These are phyloP conservation scores for Raphanus raphanistrum DNA, from an alignment of 345 rosid species.

Conservation along the genomic window DNA sequence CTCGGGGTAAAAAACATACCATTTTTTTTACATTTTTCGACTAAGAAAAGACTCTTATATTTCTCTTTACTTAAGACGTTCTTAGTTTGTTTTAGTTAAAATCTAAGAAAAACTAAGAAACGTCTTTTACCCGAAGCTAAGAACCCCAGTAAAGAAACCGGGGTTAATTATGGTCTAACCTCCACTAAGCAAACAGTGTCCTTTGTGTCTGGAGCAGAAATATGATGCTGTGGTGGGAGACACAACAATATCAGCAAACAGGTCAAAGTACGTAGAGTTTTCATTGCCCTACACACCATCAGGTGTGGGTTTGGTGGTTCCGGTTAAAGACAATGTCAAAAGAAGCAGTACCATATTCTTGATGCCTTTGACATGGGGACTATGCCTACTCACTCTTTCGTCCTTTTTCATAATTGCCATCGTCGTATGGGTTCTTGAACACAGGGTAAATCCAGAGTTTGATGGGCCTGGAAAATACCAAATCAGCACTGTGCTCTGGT, in stretches of 20 bases:
- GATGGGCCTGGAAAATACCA: conserved; percentile 18
- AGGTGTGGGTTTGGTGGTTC: conserved; percentile 31
- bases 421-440: conserved; percentile 43
- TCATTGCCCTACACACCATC: conserved; percentile 41
- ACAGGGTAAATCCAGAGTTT: conserved; percentile 34
- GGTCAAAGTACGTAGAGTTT: conserved; percentile 52
- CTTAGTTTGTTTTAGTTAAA: too few species aligned
- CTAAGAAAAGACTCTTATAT: too few species aligned
- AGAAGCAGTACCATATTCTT: conserved; percentile 32
- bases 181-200: neutral
- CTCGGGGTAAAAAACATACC: conserved; percentile 29
- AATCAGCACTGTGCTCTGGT: conserved; percentile 40
- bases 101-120: too few species aligned
- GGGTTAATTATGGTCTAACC: too few species aligned
- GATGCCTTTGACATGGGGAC: conserved; percentile 30
- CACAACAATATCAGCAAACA: conserved; percentile 42
- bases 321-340: neutral
- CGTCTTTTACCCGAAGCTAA: too few species aligned
- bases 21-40: too few species aligned
- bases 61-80: too few species aligned
- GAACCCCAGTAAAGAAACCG: too few species aligned
- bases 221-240: conserved; percentile 53
- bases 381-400: conserved; percentile 23
- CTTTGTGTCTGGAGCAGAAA: neutral
- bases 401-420: conserved; percentile 32